These are phyloP conservation scores for Russula brevipes DNA, from an alignment of 768 basidiomycete genomes.

Conservation along the genomic window DNA sequence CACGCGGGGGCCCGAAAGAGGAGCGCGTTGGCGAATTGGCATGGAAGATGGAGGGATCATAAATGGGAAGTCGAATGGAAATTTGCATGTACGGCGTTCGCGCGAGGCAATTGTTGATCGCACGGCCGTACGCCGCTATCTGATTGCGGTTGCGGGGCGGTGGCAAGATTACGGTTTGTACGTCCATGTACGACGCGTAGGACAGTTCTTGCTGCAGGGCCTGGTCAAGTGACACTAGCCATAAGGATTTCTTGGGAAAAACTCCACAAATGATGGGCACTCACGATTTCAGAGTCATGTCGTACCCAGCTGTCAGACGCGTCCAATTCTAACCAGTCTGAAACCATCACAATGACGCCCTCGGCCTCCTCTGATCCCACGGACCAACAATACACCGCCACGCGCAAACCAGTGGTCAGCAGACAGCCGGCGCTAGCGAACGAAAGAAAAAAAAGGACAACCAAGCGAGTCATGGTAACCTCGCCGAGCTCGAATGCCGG, in stretches of 20 bases:
- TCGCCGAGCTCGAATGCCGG: conserved; percentile 79
- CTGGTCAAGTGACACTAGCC: conserved; percentile 37
- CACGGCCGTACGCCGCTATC: conserved; percentile 90
- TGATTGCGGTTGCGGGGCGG: conserved; percentile 78
- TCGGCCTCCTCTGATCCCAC: conserved; percentile 61
- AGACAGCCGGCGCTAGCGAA: conserved; percentile 5
- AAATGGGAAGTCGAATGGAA: conserved; percentile 79
- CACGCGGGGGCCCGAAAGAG: not conserved
- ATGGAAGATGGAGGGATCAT: conserved; percentile 62
- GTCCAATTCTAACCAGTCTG: conserved; percentile 95
- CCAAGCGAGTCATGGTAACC: conserved; percentile 87
- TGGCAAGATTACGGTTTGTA: conserved; percentile 81
- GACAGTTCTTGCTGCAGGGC: conserved; percentile 90
- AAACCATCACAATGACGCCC: conserved; percentile 66
- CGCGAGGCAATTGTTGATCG: conserved; percentile 72
- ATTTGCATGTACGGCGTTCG: conserved; percentile 68
- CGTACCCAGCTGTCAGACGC: conserved; percentile 89
- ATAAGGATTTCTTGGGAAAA: conserved; percentile 3
- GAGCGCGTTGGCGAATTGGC: conserved; percentile 30
- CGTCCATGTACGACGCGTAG: conserved; percentile 88
- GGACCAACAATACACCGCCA: not conserved
- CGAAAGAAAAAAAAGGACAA: conserved; percentile 36
- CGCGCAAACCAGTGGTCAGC: not conserved
- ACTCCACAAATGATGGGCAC: conserved; percentile 30
- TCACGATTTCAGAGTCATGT: conserved; percentile 91